Conservation (phyloP, 257 asterid genomes). For the Leonotis leonurus region DNA sequence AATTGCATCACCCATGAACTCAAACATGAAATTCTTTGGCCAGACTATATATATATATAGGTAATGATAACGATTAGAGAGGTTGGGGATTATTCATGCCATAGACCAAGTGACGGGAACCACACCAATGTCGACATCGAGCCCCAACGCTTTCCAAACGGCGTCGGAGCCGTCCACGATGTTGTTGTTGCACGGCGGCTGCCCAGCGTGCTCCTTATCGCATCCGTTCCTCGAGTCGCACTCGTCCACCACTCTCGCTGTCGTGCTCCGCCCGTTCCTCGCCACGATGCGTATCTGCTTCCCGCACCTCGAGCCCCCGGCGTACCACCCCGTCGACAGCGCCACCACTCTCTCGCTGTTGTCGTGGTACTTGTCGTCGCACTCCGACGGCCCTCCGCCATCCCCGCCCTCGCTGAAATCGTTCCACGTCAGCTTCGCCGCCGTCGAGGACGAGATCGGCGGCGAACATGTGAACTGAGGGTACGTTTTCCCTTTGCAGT, state of each 20-base stretch:
- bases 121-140: constrained; percentile 11
- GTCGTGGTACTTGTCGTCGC: constrained; percentile 25
- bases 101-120: constrained; percentile 25
- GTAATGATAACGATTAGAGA: too few species aligned
- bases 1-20: too few species aligned
- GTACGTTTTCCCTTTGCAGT: constrained; percentile 11
- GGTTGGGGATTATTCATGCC: background rate
- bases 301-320: constrained; percentile 24
- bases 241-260: constrained; percentile 54
- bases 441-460: constrained; percentile 27
- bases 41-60: too few species aligned
- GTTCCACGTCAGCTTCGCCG: constrained; percentile 32
- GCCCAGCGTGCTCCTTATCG: constrained; percentile 32
- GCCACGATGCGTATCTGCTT: constrained; percentile 25
- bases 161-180: constrained; percentile 28
- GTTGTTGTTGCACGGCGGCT: constrained; percentile 28
- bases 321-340: constrained; percentile 42
- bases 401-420: constrained; percentile 43
- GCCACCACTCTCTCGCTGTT: constrained; percentile 36
- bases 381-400: constrained; percentile 24
- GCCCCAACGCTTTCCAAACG: constrained; percentile 30
- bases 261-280: constrained; percentile 32
- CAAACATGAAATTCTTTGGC: too few species aligned
- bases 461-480: constrained; percentile 35
- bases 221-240: constrained; percentile 44